A percentile compares a stretch with the other conserved stretches of the same genome.
Evolutionary conservation across 2,329 filamentous ascomycete species (phyloP).

Genomic region (Pseudogymnoascus sp.): DNA sequence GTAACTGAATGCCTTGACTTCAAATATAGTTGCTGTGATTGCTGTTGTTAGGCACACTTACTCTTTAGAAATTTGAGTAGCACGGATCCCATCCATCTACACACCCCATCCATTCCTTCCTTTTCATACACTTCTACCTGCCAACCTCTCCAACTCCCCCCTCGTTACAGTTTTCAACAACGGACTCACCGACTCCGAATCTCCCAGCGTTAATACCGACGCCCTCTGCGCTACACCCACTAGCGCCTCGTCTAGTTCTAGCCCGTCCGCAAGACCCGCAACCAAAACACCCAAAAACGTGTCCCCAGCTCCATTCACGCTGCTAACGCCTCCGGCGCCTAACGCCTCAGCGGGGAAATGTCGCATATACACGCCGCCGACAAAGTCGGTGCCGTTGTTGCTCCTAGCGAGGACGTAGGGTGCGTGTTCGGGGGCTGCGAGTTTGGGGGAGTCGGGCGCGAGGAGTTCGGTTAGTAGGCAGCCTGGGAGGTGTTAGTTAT

Average conservation of each 20-base stretch:
- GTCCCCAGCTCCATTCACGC: constrained; percentile 90
- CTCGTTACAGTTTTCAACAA: constrained; percentile 31
- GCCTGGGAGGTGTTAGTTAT: constrained; percentile 34
- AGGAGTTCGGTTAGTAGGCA: constrained; percentile 70
- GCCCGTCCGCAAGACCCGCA: constrained; percentile 57
- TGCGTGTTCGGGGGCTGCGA: constrained; percentile 53
- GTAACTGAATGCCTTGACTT: not conserved
- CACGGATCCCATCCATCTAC: not conserved
- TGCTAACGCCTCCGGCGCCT: constrained; percentile 56
- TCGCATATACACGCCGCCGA: constrained; percentile 77
- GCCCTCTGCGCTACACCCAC: constrained; percentile 75
- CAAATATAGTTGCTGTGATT: not conserved
- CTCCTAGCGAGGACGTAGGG: constrained; percentile 64
- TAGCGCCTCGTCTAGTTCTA: constrained; percentile 43
- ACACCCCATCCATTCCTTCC: not conserved
- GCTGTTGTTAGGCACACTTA: not conserved
- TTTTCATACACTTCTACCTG: not conserved
- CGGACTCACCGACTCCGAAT: constrained; percentile 60
- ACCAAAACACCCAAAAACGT: constrained; percentile 81
- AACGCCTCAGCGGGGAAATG: constrained; percentile 54
- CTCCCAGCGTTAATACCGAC: constrained; percentile 69
- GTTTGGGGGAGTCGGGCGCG: constrained; percentile 53
- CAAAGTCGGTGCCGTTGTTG: constrained; percentile 39
- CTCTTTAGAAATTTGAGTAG: not conserved
- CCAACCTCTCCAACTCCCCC: constrained; percentile 16